These are phyloP conservation scores for Erythrobasidium hasegawianum DNA, from an alignment of 1,284 basidiomycete genomes.

Conservation along the genomic window DNA sequence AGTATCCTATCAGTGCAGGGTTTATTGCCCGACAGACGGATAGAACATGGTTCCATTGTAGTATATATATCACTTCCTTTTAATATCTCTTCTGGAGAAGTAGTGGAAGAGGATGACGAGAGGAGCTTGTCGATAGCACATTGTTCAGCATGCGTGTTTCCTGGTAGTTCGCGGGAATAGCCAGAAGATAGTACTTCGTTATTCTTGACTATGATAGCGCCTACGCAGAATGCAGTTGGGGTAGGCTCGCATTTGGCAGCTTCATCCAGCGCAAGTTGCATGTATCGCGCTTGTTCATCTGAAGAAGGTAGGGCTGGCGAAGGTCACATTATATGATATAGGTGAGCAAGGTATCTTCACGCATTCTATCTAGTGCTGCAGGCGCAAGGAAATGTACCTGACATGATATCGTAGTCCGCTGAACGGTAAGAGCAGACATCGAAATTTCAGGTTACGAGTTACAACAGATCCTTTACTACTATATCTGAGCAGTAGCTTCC, in stretches of 20 bases:
- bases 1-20: slow-evolving; percentile 86
- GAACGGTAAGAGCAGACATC: too few relatives aligned
- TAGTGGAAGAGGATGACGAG: not conserved
- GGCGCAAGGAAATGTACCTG: too few relatives aligned
- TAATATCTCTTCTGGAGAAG: slow-evolving; percentile 54
- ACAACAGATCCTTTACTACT: not conserved
- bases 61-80: slow-evolving; percentile 73
- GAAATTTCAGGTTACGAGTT: too few relatives aligned
- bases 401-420: not conserved
- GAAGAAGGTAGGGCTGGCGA: slow-evolving; percentile 1
- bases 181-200: slow-evolving; percentile 65
- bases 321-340: not conserved
- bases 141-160: slow-evolving; percentile 97
- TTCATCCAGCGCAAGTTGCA: slow-evolving; percentile 66
- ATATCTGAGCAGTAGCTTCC: not conserved
- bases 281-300: slow-evolving; percentile 45
- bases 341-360: too few relatives aligned
- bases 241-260: slow-evolving; percentile 68
- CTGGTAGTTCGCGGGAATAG: slow-evolving; percentile 85
- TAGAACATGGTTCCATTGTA: slow-evolving; percentile 94
- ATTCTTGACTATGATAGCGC: slow-evolving; percentile 64
- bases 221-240: slow-evolving; percentile 88
- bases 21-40: slow-evolving; percentile 77
- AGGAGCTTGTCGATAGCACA: slow-evolving; percentile 80
- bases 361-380: too few relatives aligned